These are phyloP conservation scores for Penicillium alfredii DNA, from an alignment of 495 filamentous ascomycete genomes.

Conservation along the genomic window DNA sequence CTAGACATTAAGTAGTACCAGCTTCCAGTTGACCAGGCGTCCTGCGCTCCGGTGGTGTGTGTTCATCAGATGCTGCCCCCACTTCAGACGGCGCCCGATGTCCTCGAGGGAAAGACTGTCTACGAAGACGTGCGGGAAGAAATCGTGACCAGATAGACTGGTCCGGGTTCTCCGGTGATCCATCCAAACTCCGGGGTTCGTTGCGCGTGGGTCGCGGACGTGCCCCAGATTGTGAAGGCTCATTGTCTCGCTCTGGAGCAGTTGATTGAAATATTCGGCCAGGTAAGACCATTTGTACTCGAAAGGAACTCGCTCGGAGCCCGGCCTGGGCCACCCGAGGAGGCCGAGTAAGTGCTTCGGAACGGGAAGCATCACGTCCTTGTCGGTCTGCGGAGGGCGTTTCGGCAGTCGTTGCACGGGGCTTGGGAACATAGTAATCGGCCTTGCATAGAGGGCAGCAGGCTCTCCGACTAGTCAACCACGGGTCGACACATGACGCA, in stretches of 20 bases:
- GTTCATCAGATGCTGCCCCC: neutral
- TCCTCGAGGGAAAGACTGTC: slow-evolving; percentile 1
- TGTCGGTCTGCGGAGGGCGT: slow-evolving; percentile 12
- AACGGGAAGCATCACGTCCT: slow-evolving; percentile 8
- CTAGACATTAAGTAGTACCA: slow-evolving; percentile 11
- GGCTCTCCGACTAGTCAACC: slow-evolving; percentile 86
- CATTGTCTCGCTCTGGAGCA: neutral
- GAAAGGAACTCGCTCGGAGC: slow-evolving; percentile 5
- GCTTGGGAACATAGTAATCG: slow-evolving; percentile 90
- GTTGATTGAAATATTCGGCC: slow-evolving; percentile 14
- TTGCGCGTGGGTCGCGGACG: neutral
- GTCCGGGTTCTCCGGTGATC: neutral
- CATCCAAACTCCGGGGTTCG: neutral
- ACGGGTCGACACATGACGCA: slow-evolving; percentile 87
- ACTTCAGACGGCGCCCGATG: neutral
- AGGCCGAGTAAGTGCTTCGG: slow-evolving; percentile 16
- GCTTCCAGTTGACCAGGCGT: slow-evolving; percentile 35
- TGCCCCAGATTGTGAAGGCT: neutral
- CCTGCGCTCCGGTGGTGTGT: slow-evolving; percentile 4
- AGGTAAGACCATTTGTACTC: slow-evolving; percentile 12
- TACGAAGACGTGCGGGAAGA: slow-evolving; percentile 17
- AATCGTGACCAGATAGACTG: slow-evolving; percentile 14
- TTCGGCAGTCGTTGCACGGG: slow-evolving; percentile 41
- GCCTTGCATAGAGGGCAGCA: slow-evolving; percentile 97
- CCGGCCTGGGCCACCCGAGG: slow-evolving; percentile 14